Evolutionary conservation across 2,329 filamentous ascomycete genomes (phyloP), one percentile per base, ranked within the genome.

Genomic region (Fusarium sp.): DNA sequence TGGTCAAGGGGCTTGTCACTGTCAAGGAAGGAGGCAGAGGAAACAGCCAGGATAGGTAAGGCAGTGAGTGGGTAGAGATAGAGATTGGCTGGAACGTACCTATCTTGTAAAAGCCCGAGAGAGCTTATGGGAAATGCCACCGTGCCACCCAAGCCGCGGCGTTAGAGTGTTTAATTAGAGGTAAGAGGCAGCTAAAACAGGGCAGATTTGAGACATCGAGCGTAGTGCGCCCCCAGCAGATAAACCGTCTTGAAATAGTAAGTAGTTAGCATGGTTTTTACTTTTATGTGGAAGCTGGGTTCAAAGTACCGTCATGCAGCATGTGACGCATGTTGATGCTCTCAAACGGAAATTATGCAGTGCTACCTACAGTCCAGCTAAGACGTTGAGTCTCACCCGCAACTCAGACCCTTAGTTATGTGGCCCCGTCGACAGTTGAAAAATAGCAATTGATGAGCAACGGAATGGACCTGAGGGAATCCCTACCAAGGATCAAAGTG

Each of bases 1-100:
- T 53, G 51, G 51, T 48, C 45, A 68, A 25, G 48, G 48, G 59
- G 56, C 32, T 25, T 32, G 25, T 37, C n/a, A 47, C 58, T 40
- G 32, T 43, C 54, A 58, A 48, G 39, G 43, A 63, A 58, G 27
- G 22, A 62, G 33, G 35, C 7, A 32, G n/a, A 35, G 25, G 45
- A 50, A 25, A 30, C 27, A 30, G 11, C 27, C 27, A 11, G 27
- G 27, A 30, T 30, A 30, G 10, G 10, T 11, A 30, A 30, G 11
- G 27, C 10, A 30, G 47, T 22, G 48, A 30, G 19, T 20, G 22
- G 15, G 45, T 33, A 33, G 30, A 15, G 30, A 32, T 14, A 13
- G 25, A 10, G n/a, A 32, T 23, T n/a, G 40, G 30, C 17, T 30
- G 19, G 30, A 19, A 11, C 4, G 10, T 41, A 56, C 39, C 7